These are phyloP conservation scores for Pythium angustatum DNA, from an alignment of 352 stramenopile genomes.

Conservation along the genomic window DNA sequence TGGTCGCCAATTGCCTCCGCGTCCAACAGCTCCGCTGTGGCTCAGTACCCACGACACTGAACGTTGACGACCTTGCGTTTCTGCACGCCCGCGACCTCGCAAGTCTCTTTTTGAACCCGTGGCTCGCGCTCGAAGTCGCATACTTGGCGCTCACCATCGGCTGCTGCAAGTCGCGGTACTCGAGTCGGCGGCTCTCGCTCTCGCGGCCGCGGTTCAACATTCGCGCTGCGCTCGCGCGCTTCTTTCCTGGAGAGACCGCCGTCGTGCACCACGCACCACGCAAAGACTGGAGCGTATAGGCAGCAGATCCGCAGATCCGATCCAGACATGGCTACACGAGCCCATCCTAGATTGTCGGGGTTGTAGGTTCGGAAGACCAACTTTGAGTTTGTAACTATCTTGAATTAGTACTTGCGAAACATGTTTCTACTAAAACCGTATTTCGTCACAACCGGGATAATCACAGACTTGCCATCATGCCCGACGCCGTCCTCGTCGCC, in stretches of 20 bases:
- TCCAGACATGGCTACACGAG: neutral
- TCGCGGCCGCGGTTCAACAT: conserved; percentile 62
- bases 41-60: conserved; percentile 29
- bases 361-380: no score
- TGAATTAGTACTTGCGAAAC: neutral
- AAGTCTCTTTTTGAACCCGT: conserved; percentile 49
- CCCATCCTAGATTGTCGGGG: no score
- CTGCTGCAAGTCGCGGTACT: conserved; percentile 57
- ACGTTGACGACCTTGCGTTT: conserved; percentile 27
- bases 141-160: conserved; percentile 60
- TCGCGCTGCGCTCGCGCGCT: conserved; percentile 46
- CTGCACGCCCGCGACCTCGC: conserved; percentile 44
- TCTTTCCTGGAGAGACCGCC: conserved; percentile 36
- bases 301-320: no score
- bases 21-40: conserved; percentile 50
- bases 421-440: neutral
- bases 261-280: neutral
- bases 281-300: conserved; percentile 3
- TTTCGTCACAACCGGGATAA: neutral
- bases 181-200: conserved; percentile 52
- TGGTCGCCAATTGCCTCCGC: conserved; percentile 54
- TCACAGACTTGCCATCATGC: no score
- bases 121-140: conserved; percentile 52
- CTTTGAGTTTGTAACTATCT: neutral
- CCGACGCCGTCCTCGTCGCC: no score